Evolutionary conservation across 2,329 filamentous ascomycete species (phyloP), one percentile per base, ranked within the genome.

Genomic region (Colletotrichum noveboracense): DNA sequence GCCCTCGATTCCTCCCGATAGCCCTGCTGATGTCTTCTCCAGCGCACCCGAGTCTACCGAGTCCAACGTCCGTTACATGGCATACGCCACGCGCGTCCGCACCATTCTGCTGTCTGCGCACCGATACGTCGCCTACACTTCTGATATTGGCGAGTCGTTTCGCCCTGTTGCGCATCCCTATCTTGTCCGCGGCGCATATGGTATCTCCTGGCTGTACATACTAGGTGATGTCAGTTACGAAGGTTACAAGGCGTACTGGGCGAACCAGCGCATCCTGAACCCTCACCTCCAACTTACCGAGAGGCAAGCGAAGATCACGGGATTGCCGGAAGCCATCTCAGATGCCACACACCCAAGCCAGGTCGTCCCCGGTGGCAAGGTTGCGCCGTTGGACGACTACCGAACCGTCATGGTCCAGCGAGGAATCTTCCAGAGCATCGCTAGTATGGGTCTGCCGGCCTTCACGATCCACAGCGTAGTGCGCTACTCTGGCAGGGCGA

Each of bases 121-220:
- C 82, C 93, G 97, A 81, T 99, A 99, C 82, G 96, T 99, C 65
- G 97, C 97, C 72, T 99, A 99, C 84, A 98, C 97, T 0, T 96
- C 94, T 24, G 96, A 98, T 81, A 96, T 99, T 78, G 97, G 97
- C 83, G 97, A 99, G 85, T 97, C 95, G 0, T 99, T 99, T 86
- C 92, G 97, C 3, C 97, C 97, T 0, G 91, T 99, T 52, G 96
- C 96, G 6, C 96, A 98, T 82, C 96, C 96, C 0, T 93, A 90
- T 80, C 86, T 97, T 5, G 94, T 99, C 13, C 91, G 93, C 75
- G 88, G 91, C 64, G 97, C 97, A 7, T 99, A 99, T 82, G 96
- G 92, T 65, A 88, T 99, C 56, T 98, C 95, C 3, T 98, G 97
- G 97, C 89, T 94, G 13, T 99, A 99, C 82, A 91, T 99, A 26